Evolutionary conservation across 1,139 yeast species (phyloP).

Genomic region (Barnettozyma hawaiiensis): DNA sequence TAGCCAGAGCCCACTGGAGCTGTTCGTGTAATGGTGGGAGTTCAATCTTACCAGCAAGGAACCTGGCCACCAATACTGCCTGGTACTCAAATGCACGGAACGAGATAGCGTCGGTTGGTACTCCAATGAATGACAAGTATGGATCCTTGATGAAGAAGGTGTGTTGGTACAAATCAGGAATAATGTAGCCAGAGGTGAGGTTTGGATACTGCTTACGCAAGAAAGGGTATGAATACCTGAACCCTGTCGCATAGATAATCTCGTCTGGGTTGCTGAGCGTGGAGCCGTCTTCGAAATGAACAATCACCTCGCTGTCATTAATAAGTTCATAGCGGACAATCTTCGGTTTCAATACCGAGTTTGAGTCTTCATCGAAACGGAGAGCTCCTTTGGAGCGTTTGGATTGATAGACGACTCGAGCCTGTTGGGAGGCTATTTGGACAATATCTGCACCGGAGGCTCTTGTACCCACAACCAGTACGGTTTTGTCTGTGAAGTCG

Average conservation of each 20-base stretch:
- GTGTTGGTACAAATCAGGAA: constrained; percentile 33
- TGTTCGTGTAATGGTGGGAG: constrained; percentile 32
- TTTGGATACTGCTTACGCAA: constrained; percentile 30
- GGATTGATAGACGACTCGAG: constrained; percentile 24
- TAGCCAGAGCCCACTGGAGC: constrained; percentile 30
- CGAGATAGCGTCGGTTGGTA: constrained; percentile 36
- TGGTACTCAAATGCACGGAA: constrained; percentile 40
- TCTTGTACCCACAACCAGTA: constrained; percentile 40
- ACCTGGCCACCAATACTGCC: constrained; percentile 33
- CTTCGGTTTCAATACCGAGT: constrained; percentile 18
- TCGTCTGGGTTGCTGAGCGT: constrained; percentile 27
- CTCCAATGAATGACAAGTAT: constrained; percentile 35
- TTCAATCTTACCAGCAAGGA: constrained; percentile 30
- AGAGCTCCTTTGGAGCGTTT: constrained; percentile 13
- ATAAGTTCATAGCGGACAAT: constrained; percentile 18
- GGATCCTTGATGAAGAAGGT: constrained; percentile 37
- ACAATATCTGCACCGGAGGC: constrained; percentile 42
- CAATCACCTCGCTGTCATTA: constrained; percentile 14
- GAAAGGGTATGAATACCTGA: constrained; percentile 40
- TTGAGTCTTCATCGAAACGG: constrained; percentile 8
- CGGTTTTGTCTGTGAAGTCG: constrained; percentile 30
- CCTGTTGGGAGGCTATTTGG: constrained; percentile 19
- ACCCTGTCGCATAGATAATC: constrained; percentile 42
- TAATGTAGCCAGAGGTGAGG: constrained; percentile 28
- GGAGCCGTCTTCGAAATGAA: constrained; percentile 31